Base-by-base conservation (phyloP, 2,329 filamentous ascomycete species). In the Phialophora verrucosa region DNA sequence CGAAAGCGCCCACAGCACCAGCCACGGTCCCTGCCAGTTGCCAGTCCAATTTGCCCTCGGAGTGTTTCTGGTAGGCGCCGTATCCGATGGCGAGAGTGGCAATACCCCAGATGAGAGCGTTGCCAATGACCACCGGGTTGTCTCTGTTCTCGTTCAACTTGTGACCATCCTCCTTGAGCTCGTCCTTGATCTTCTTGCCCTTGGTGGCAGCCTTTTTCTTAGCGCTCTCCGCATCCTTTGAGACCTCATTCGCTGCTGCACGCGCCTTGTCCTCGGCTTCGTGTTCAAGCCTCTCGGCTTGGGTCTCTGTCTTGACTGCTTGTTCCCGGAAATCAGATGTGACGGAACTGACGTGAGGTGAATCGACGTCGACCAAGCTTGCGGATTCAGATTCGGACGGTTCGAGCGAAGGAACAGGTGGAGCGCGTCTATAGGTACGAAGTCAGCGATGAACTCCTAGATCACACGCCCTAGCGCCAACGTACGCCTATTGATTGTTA, bases 101-200 rank as follows among this genome's bases (percentile, higher is more conserved):
- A 6, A 80, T 67, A n/a, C 76, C 76, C 62, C 80, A 72, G 11
- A 83, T 66, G 25, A 82, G 59, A 14, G 80, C 81, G 68, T 83
- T 83, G 27, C 75, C 79, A 59, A 83, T 66, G 59, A 80, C 78
- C 8, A 83, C 81, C 0, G 82, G 82, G 70, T 83, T 83, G 62
- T 76, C 75, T 53, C 75, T 75, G 73, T 83, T 83, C 49, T 74
- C 74, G 59, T 73, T 70, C 57, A 82, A 66, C 25, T 76, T 74
- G 23, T 71, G 62, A 31, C 70, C 69, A 58, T 72, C 72, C 54
- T 73, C 70, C 60, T 71, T 66, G 27, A 71, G 65, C 17, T 73
- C 72, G 17, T 72, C 67, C 63, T 76, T 74, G 56, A 72, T 73
- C 58, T 72, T 62, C 35, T 75, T 70, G 55, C 63, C 69, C 59